phyloP scores from a whole-genome alignment of 2,329 filamentous ascomycete genomes.

The Arthroderma sp. region DNA sequence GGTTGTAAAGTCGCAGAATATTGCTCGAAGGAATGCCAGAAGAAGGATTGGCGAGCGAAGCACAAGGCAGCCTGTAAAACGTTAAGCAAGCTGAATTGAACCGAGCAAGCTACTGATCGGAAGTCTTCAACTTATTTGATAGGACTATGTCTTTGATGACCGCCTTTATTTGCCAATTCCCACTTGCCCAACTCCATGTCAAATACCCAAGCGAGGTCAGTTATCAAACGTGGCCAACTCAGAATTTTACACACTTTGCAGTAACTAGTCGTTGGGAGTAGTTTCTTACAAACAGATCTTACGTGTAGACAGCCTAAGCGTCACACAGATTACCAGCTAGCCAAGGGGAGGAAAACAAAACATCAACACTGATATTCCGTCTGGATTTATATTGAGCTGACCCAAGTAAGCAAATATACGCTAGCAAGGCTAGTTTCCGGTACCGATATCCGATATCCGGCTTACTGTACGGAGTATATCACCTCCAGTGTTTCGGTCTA shows the following conservation, averaged over 20 bases:
- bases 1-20: slow-evolving; percentile 8
- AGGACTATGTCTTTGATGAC: background rate
- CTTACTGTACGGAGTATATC: background rate
- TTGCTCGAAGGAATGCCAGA: slow-evolving; percentile 8
- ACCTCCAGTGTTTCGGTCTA: background rate
- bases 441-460: background rate
- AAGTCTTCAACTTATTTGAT: background rate
- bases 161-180: too few species aligned
- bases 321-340: background rate
- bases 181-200: too few species aligned
- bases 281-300: background rate
- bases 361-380: background rate
- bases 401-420: background rate
- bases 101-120: background rate
- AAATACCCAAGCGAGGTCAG: too few species aligned
- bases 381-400: background rate
- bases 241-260: background rate
- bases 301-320: background rate
- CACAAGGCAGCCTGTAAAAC: slow-evolving; percentile 6
- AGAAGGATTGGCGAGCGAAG: slow-evolving; percentile 1
- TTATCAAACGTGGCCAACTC: background rate
- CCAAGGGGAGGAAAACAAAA: background rate
- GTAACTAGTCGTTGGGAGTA: too few species aligned
- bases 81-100: background rate
- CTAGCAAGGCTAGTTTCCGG: background rate